Base-by-base conservation (phyloP, 148 eudicot genomes). In the Rhododendron vialii region DNA sequence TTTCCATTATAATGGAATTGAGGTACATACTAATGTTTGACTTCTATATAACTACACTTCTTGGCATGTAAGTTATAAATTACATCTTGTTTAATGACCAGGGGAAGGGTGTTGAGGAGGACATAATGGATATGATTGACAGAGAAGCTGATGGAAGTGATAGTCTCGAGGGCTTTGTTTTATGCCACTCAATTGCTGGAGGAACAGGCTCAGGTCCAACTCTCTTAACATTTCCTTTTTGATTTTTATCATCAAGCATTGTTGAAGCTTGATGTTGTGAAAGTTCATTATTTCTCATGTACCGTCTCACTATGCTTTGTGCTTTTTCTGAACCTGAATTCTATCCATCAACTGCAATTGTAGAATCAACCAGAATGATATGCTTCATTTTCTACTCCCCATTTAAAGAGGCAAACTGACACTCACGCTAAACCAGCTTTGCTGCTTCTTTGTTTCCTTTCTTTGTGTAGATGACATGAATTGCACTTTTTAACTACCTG, bases 121-220 rank as follows among this genome's bases (percentile, higher is more conserved):
- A 98, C 87, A 90, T 98, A 82, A 94, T 98, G 98, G 99, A 98
- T 90, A 98, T 98, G 99, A 98, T 98, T 87, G 99, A 98, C 88
- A 93, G 99, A 90, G 99, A 98, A 92, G 99, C 99, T 84, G 99
- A 98, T 92, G 99, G 99, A 92, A 97, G 99, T 89, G 99, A 96
- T 87, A 98, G 99, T 90, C 99, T 98, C 74, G 99, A 98, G 89
- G 99, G 99, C 82, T 98, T 98, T 88, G 99, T 98, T 87, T 89
- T 98, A 55, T 98, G 99, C 90, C 99, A 98, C 89, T 95, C 98
- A 36, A 98, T 98, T 89, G 99, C 99, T 88, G 99, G 99, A 65
- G 99, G 99, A 90, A 95, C 99, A 20, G 98, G 98, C 82, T 98
- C 99, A 93, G 99, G 99, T 98, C 77, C 85, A 15, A 78, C 74